Percentiles rank a stretch among this genome's conserved stretches.
phyloP scores from a whole-genome alignment of 305 asterid species.

The Coffea humblotiana region DNA sequence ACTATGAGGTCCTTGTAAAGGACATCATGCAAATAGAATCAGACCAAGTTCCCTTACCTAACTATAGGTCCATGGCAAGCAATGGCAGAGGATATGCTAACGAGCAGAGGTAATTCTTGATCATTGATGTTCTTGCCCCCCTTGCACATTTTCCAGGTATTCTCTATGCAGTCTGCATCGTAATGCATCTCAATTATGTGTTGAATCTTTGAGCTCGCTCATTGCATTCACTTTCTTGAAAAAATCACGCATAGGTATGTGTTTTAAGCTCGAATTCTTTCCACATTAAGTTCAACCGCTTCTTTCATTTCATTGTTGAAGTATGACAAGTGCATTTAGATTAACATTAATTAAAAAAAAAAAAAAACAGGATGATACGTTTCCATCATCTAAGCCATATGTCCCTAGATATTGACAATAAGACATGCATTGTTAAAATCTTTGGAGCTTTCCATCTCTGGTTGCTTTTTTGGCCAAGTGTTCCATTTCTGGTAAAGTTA shows the following conservation, averaged over 20 bases:
- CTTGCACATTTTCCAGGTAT: neutral
- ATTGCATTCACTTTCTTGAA: neutral
- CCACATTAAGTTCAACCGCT: neutral
- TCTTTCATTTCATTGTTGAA: neutral
- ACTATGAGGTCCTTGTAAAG: constrained; percentile 55
- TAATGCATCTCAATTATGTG: neutral
- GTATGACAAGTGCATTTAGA: neutral
- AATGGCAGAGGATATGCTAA: constrained; percentile 45
- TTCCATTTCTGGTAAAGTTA: constrained; percentile 24
- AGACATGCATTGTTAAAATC: neutral
- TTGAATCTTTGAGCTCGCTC: neutral
- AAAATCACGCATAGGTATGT: too few species aligned
- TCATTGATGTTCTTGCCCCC: neutral
- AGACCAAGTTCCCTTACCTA: constrained; percentile 71
- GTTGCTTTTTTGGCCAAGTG: constrained; percentile 8
- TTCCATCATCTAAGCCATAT: neutral
- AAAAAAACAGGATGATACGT: neutral
- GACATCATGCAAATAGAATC: constrained; percentile 73
- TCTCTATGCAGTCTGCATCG: constrained; percentile 6
- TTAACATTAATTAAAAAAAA: neutral
- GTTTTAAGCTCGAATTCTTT: neutral
- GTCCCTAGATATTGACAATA: neutral
- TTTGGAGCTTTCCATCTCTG: constrained; percentile 8
- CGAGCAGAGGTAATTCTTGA: constrained; percentile 49
- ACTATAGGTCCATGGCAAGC: constrained; percentile 43